Percentiles rank a stretch among this genome's conserved stretches.
Conservation (phyloP, 2,329 filamentous ascomycete species). For the Plenodomus tracheiphilus region DNA sequence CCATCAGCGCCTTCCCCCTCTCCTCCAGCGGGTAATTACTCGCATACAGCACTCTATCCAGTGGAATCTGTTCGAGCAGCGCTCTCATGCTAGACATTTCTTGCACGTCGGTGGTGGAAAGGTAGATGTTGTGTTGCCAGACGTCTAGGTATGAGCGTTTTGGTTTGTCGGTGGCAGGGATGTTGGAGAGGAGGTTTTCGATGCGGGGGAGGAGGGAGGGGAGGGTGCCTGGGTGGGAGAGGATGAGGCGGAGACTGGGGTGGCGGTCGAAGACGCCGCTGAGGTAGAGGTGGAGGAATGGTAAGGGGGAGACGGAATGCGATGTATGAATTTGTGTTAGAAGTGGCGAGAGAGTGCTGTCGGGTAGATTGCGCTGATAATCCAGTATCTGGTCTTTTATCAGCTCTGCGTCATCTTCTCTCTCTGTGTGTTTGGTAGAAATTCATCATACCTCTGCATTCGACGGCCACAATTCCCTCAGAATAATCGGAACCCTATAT, state of each 20-base stretch:
- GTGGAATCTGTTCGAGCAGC: slow-evolving; percentile 49
- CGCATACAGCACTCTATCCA: slow-evolving; percentile 59
- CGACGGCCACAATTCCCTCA: slow-evolving; percentile 26
- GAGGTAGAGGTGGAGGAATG: slow-evolving; percentile 55
- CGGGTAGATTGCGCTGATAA: slow-evolving; percentile 15
- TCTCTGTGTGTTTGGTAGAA: background rate
- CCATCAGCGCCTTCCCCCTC: slow-evolving; percentile 55
- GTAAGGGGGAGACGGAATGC: slow-evolving; percentile 56
- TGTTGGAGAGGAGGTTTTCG: slow-evolving; percentile 25
- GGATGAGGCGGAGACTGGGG: slow-evolving; percentile 58
- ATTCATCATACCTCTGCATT: slow-evolving; percentile 17
- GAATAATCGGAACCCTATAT: slow-evolving; percentile 45
- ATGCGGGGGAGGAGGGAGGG: slow-evolving; percentile 60
- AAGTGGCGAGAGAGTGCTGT: slow-evolving; percentile 16
- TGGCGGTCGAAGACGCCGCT: slow-evolving; percentile 60
- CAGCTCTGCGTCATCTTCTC: background rate
- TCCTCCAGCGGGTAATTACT: slow-evolving; percentile 61
- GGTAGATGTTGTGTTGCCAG: slow-evolving; percentile 60
- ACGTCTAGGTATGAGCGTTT: slow-evolving; percentile 51
- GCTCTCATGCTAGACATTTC: slow-evolving; percentile 53
- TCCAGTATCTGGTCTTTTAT: slow-evolving; percentile 11
- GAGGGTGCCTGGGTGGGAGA: slow-evolving; percentile 57
- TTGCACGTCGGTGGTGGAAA: slow-evolving; percentile 61
- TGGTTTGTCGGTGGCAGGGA: slow-evolving; percentile 19
- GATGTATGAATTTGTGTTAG: slow-evolving; percentile 47